phyloP scores from a whole-genome alignment of 768 basidiomycete species.

The Pulveroboletus frians region DNA sequence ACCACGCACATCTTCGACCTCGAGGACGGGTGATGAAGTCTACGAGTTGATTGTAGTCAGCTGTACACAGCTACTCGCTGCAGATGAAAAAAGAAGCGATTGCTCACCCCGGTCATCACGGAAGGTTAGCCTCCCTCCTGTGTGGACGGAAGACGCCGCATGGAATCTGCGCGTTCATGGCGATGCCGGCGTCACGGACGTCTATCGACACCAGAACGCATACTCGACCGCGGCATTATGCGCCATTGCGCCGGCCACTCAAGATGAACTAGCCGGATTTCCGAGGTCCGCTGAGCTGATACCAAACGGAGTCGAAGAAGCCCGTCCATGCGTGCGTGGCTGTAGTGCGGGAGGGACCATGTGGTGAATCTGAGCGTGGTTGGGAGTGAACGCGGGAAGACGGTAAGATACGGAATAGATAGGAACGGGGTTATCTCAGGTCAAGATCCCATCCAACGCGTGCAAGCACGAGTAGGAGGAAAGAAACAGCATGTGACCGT shows the following conservation, averaged over 20 bases:
- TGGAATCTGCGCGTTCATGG: conserved; percentile 1
- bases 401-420: conserved; percentile 56
- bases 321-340: conserved; percentile 21
- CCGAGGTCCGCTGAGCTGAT: conserved; percentile 47
- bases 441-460: conserved; percentile 5
- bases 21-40: conserved; percentile 5
- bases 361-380: conserved; percentile 22
- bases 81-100: conserved; percentile 56
- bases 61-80: conserved; percentile 24
- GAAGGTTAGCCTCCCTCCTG: conserved; percentile 16
- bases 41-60: conserved; percentile 3
- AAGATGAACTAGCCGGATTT: conserved; percentile 52
- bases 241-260: conserved; percentile 60
- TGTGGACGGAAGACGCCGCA: conserved; percentile 18
- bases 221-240: conserved; percentile 42
- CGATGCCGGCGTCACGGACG: conserved; percentile 6
- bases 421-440: conserved; percentile 32
- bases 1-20: conserved; percentile 7
- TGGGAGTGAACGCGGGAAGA: conserved; percentile 53
- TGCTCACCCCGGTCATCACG: conserved; percentile 24
- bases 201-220: conserved; percentile 17
- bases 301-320: conserved; percentile 24
- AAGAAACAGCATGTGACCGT: conserved; percentile 46
- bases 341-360: conserved; percentile 11
- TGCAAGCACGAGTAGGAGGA: conserved; percentile 34